Evolutionary conservation across 495 filamentous ascomycete genomes (phyloP).

Genomic region (Sordaria brevicollis): DNA sequence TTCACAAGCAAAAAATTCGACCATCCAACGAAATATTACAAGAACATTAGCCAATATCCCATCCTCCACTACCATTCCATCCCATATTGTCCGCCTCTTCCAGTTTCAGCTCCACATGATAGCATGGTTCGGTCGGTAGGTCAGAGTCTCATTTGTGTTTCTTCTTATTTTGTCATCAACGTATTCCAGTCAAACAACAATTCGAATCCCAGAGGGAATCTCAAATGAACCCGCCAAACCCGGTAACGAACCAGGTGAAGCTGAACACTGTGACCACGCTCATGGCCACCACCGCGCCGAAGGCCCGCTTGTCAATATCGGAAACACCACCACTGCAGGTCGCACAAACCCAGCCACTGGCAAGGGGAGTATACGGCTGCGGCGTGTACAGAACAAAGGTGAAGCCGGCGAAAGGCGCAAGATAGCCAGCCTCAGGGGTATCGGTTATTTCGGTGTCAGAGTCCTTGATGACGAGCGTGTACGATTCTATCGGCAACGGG

Average conservation of each 20-base stretch:
- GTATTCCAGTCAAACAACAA: neutral
- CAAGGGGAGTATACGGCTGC: slow-evolving; percentile 52
- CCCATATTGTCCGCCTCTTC: neutral
- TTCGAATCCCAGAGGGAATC: neutral
- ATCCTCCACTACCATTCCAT: neutral
- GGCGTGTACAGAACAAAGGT: slow-evolving; percentile 75
- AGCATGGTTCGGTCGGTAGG: neutral
- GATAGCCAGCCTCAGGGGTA: slow-evolving; percentile 57
- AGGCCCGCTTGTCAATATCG: slow-evolving; percentile 50
- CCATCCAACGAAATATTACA: neutral
- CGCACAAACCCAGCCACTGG: slow-evolving; percentile 46
- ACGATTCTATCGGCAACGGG: slow-evolving; percentile 60
- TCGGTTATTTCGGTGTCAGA: slow-evolving; percentile 51
- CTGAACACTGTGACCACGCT: slow-evolving; percentile 63
- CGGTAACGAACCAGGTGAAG: slow-evolving; percentile 82
- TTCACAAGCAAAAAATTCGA: neutral
- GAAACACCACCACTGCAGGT: slow-evolving; percentile 66
- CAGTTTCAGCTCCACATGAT: neutral
- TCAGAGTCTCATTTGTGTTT: neutral
- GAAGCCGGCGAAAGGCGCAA: slow-evolving; percentile 52
- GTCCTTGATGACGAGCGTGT: slow-evolving; percentile 81
- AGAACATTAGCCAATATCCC: neutral
- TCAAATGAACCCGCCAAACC: slow-evolving; percentile 45
- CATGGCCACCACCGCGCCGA: slow-evolving; percentile 70
- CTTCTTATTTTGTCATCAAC: neutral